Conservation (phyloP, 2,329 filamentous ascomycete species). For the Xylariaceae sp. region DNA sequence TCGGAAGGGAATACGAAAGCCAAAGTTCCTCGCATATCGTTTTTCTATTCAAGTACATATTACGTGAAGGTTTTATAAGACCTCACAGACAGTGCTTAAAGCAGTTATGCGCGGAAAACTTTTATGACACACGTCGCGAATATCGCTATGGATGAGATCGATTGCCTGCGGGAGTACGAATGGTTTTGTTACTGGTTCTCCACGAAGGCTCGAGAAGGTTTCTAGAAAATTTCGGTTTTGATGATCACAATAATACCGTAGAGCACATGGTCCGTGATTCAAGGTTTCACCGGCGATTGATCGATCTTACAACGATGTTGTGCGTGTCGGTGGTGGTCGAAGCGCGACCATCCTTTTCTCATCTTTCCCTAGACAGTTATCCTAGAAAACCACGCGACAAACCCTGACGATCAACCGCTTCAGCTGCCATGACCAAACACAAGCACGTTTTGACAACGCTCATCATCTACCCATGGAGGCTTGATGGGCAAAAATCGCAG, state of each 20-base stretch:
- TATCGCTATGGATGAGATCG: too few relatives aligned
- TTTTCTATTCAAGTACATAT: too few relatives aligned
- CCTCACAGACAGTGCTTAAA: too few relatives aligned
- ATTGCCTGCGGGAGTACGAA: too few relatives aligned
- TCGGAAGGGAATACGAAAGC: too few relatives aligned
- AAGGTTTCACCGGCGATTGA: neutral
- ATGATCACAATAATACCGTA: neutral
- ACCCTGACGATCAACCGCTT: slow-evolving; percentile 30
- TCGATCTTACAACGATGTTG: neutral
- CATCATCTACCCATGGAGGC: slow-evolving; percentile 23
- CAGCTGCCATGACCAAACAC: neutral
- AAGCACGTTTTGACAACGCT: slow-evolving; percentile 12
- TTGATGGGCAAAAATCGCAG: neutral
- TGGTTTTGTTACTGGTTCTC: too few relatives aligned
- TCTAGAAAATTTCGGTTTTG: neutral
- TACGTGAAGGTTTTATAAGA: too few relatives aligned
- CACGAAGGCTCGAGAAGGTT: too few relatives aligned
- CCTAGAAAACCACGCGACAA: slow-evolving; percentile 21
- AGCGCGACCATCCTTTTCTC: slow-evolving; percentile 2
- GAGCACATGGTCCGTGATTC: neutral
- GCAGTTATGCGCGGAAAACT: too few relatives aligned
- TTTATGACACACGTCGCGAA: too few relatives aligned
- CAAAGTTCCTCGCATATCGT: too few relatives aligned
- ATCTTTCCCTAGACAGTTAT: neutral
- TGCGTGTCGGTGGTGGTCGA: neutral